Percentiles rank a stretch among this genome's conserved stretches.
Evolutionary conservation across 148 eudicot species (phyloP).

Genomic region (Camellia lanceoleosa): DNA sequence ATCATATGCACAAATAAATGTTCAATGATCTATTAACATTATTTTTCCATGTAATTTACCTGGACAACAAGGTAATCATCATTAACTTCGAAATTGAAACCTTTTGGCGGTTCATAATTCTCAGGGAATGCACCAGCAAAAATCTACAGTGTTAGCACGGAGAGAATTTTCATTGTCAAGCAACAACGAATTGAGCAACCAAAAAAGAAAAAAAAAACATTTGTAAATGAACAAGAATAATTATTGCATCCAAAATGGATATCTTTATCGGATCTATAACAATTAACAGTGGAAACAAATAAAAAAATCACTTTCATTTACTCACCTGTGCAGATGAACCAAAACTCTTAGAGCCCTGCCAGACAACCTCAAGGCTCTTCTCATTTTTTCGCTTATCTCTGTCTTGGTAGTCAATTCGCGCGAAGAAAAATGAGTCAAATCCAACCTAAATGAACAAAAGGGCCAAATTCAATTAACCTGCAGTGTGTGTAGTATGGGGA

Average conservation of each 20-base stretch:
- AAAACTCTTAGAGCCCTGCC: slow-evolving; percentile 87
- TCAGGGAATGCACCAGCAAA: slow-evolving; percentile 77
- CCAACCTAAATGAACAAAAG: slow-evolving; percentile 60
- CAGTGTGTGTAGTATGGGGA: neutral
- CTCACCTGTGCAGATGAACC: slow-evolving; percentile 76
- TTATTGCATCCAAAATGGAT: neutral
- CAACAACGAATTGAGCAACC: neutral
- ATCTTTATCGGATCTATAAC: neutral
- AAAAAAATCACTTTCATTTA: slow-evolving; percentile 1
- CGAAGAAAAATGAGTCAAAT: slow-evolving; percentile 89
- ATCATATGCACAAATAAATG: neutral
- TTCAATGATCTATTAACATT: neutral
- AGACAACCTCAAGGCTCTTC: slow-evolving; percentile 85
- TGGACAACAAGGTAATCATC: slow-evolving; percentile 64
- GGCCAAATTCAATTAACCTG: too few relatives aligned
- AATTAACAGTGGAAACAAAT: neutral
- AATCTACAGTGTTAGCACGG: slow-evolving; percentile 32
- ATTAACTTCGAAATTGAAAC: slow-evolving; percentile 67
- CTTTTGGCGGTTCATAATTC: slow-evolving; percentile 70
- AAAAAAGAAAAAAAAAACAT: neutral
- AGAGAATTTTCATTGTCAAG: neutral
- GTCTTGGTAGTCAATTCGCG: slow-evolving; percentile 96
- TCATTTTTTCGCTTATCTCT: slow-evolving; percentile 72
- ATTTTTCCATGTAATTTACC: slow-evolving; percentile 34
- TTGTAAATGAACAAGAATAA: too few relatives aligned